Base-by-base conservation (phyloP, 2,329 filamentous ascomycete genomes). In the Talaromyces atroroseus region DNA sequence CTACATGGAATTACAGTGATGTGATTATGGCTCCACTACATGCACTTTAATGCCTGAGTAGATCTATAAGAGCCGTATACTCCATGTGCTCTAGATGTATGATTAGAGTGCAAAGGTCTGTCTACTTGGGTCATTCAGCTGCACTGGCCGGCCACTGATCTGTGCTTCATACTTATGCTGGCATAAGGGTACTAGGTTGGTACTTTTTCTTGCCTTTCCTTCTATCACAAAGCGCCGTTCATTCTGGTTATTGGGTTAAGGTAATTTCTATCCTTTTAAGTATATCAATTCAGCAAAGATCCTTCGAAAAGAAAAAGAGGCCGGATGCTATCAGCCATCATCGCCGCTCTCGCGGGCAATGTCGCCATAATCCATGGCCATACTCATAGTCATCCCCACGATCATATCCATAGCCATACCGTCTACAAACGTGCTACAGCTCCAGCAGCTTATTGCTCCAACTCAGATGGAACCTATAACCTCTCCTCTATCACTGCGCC, bases 371-470 rank as follows among this genome's bases (percentile, higher is more conserved):
- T 24, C 18, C 20, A 47, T 23, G 48, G 47, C 36, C 20, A 44
- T 44, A 23, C 20, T 2, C 32, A 47, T 14, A 40, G 47, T 38
- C 32, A 36, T 36, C 1, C 32, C 5, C 32, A 36, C 5, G 32
- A 12, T 36, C 40, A 44, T 21, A 45, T 29, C 12, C 29, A 46
- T 21, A 38, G 46, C 46, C 34, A 54, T 32, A 20, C 20, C 18
- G 21, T 50, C 24, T 38, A 50, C 38, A 56, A 56, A 46, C 53
- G 48, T 49, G 47, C 23, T 29, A 44, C 53, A 14, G 50, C 47
- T 42, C 46, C 53, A 29, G 53, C 53, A 26, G 53, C 53, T 38
- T 56, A 56, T 38, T 40, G 45, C 34, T 56, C 53, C 14, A 56
- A 50, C 26, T 56, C 53, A 1, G 29, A 56, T 38, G 47, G 47